Evolutionary conservation across 1,139 yeast genomes (phyloP), one percentile per base, ranked within the genome.

Genomic region (Taphrina pruni): DNA sequence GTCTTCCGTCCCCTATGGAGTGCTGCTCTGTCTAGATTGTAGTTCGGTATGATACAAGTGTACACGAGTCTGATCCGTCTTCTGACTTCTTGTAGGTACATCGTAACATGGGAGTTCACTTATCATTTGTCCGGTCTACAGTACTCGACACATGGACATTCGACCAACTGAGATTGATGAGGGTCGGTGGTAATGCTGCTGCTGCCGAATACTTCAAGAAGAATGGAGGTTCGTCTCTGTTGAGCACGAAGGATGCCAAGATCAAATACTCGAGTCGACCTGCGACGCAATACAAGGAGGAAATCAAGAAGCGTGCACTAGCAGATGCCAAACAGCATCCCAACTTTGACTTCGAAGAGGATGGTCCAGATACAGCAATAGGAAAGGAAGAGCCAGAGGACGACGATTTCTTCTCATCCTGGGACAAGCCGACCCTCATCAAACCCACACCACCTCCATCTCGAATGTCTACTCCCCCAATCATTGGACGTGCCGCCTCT

Each of bases 1-100:
- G 99, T 97, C 99, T 4, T 90, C 97, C 11, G 97, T 98, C 60
- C 94, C 95, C 77, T 93, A 92, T 79, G 99, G 99, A 69, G 88
- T 93, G 72, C 92, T 92, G 78, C 92, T 94, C 77, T 95, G 99
- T 80, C 85, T 94, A 72, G 99, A 94, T 79, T 94, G 99, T 83
- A 97, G 98, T 52, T 97, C 99, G 65, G 84, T 90, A 45, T 39
- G 67, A 21, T 9, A 11, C n/a, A 5, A 14, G 26, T 7, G 51
- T 12, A 4, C n/a, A 35, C 9, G 6, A 7, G 26, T 17, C 5
- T 8, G 38, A 41, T 21, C 36, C 36, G 35, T 43, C 20, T n/a
- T 11, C 39, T 45, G 7, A 9, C 20, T 21, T 3, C 21, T 17
- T n/a, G 9, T 32, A 64, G 66, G 84, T 90, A 72, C 99, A 94